A percentile compares a stretch with the other conserved stretches of the same genome.
Conservation (phyloP, 2,329 filamentous ascomycete species). For the Clonostachys chloroleuca region DNA sequence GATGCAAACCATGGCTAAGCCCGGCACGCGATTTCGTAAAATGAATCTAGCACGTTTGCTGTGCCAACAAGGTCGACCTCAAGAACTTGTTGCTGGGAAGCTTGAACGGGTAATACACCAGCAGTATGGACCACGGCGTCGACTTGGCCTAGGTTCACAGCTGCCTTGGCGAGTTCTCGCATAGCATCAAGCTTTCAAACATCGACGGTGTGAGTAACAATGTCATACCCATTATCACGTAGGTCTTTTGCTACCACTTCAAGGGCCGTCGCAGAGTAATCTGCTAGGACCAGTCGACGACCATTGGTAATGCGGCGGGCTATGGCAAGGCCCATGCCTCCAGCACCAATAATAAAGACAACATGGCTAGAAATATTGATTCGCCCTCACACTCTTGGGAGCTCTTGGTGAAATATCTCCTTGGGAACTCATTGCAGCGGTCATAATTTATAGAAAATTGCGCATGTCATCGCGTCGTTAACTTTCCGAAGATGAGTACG, state of each 20-base stretch:
- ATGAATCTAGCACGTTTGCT: background rate
- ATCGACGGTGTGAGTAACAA: background rate
- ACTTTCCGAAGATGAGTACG: no score
- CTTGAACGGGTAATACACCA: background rate
- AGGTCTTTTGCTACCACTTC: background rate
- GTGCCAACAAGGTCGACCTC: constrained; percentile 1
- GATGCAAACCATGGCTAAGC: background rate
- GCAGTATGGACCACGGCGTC: constrained; percentile 1
- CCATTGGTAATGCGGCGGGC: background rate
- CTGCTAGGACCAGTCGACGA: background rate
- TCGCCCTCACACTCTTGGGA: no score
- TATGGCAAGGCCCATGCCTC: background rate
- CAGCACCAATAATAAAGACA: background rate
- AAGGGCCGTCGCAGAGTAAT: background rate
- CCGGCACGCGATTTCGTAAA: background rate
- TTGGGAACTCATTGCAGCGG: no score
- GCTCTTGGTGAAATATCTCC: no score
- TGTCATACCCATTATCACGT: background rate
- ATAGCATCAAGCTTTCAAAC: background rate
- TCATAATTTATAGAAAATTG: no score
- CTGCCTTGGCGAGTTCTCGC: background rate
- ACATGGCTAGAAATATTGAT: background rate
- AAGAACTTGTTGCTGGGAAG: background rate
- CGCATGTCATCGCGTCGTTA: no score
- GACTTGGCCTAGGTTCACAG: background rate